Evolutionary conservation across 768 basidiomycete species (phyloP).

Genomic region (Leccinum variicolor): DNA sequence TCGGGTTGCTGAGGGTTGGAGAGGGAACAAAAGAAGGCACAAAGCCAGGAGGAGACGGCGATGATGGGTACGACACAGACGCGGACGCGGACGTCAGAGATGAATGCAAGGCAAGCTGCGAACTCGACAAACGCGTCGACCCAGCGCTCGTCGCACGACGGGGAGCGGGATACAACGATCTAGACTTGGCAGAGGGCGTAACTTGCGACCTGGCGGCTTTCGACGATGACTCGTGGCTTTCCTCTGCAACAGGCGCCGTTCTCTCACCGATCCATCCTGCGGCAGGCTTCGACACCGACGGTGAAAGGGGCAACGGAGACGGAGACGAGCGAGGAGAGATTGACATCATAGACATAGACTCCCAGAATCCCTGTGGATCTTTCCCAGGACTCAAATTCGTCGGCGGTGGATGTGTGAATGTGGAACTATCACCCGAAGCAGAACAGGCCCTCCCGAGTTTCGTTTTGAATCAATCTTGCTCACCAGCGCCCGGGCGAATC

Average conservation of each 20-base stretch:
- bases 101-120: slow-evolving; percentile 2
- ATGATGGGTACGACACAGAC: slow-evolving; percentile 6
- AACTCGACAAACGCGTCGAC: slow-evolving; percentile 11
- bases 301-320: no score
- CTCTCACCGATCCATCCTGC: slow-evolving; percentile 5
- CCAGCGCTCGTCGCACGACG: neutral
- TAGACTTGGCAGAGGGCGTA: slow-evolving; percentile 6
- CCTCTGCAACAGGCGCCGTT: neutral
- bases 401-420: neutral
- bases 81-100: slow-evolving; percentile 6
- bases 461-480: no score
- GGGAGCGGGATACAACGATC: no score
- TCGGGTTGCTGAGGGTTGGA: slow-evolving; percentile 1
- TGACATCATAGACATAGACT: slow-evolving; percentile 9
- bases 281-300: neutral
- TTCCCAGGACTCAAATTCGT: slow-evolving; percentile 11
- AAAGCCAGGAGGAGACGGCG: slow-evolving; percentile 1
- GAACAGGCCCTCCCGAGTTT: neutral
- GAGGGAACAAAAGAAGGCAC: no score
- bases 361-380: slow-evolving; percentile 29
- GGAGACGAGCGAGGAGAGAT: slow-evolving; percentile 17
- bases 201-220: neutral
- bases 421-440: neutral
- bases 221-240: neutral
- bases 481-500: neutral